A percentile compares a stretch with the other conserved stretches of the same genome.
phyloP scores from a whole-genome alignment of 345 rosid species.

The Nephelium lappaceum region DNA sequence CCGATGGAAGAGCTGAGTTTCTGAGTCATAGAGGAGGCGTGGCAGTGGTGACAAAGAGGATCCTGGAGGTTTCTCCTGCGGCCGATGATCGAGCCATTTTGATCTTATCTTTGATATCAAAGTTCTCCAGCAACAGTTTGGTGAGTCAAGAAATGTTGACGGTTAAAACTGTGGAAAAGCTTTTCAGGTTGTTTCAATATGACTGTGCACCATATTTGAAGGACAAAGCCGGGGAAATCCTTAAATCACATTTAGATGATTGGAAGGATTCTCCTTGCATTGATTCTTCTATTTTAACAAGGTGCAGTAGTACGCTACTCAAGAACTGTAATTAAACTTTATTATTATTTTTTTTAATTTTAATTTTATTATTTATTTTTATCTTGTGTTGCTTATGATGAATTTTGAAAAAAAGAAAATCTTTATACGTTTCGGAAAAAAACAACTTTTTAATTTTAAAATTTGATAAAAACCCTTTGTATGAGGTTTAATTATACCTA shows the following conservation, averaged over 20 bases:
- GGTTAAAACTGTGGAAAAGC: slow-evolving; percentile 62
- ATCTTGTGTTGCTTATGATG: background rate
- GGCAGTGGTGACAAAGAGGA: slow-evolving; percentile 58
- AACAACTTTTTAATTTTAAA: too few species aligned
- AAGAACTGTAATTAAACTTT: background rate
- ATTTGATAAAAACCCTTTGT: background rate
- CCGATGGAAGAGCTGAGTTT: slow-evolving; percentile 68
- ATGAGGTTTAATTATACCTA: background rate
- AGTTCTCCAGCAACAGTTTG: slow-evolving; percentile 41
- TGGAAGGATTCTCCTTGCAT: slow-evolving; percentile 69
- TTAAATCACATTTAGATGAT: slow-evolving; percentile 49
- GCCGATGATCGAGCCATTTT: slow-evolving; percentile 59
- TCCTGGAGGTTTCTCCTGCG: slow-evolving; percentile 49
- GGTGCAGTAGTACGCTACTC: background rate
- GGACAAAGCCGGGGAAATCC: slow-evolving; percentile 53
- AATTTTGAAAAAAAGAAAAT: too few species aligned
- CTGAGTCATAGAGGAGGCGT: slow-evolving; percentile 56
- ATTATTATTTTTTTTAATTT: background rate
- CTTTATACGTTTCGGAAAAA: background rate
- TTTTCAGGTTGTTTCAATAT: slow-evolving; percentile 48
- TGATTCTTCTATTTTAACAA: slow-evolving; percentile 32
- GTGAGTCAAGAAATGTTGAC: slow-evolving; percentile 64
- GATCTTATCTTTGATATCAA: slow-evolving; percentile 51
- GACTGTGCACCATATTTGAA: slow-evolving; percentile 49
- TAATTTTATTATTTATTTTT: too few species aligned